Evolutionary conservation across 208 protist species (phyloP), one percentile per base, ranked within the genome.

Genomic region (Lotmaria passim): DNA sequence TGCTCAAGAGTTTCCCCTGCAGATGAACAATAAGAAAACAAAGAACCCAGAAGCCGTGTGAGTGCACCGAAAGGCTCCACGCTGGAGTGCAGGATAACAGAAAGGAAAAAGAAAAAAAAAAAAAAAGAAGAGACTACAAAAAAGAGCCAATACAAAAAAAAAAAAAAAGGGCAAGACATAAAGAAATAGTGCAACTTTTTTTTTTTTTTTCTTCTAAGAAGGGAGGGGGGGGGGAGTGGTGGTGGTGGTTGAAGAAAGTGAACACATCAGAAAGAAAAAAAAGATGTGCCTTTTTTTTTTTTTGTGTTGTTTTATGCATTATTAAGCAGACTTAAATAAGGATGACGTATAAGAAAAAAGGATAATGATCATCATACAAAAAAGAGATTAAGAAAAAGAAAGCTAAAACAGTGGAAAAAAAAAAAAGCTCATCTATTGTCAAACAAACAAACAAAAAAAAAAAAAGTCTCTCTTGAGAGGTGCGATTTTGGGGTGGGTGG

Each of bases 301-400:
- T n/a, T n/a, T n/a, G n/a, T n/a, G n/a, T n/a, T n/a, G n/a, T n/a
- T n/a, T n/a, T n/a, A n/a, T n/a, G n/a, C n/a, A n/a, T n/a, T n/a
- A n/a, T n/a, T n/a, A n/a, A n/a, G n/a, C n/a, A n/a, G n/a, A 78
- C 8, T 3, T n/a, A 61, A 19, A 39, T 21, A 68, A 68, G 46
- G 31, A 61, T 51, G 3, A 76, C n/a, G 47, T 31, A 50, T 21
- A 41, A 41, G 12, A 41, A 12, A 5, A 73, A 31, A 52, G 38
- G 31, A 17, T 48, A 57, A 52, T 62, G 7, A 31, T 11, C 33
- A 56, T 60, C 46, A 41, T 55, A 50, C 46, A 53, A 72, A 75
- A 38, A 63, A 52, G 30, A 59, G 26, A 60, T 30, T 63, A 48
- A 79, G n/a, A 65, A 66, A 43, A 39, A 66, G 3, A 66, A 50